phyloP scores from a whole-genome alignment of 345 rosid genomes.

The Bruguiera sexangula region DNA sequence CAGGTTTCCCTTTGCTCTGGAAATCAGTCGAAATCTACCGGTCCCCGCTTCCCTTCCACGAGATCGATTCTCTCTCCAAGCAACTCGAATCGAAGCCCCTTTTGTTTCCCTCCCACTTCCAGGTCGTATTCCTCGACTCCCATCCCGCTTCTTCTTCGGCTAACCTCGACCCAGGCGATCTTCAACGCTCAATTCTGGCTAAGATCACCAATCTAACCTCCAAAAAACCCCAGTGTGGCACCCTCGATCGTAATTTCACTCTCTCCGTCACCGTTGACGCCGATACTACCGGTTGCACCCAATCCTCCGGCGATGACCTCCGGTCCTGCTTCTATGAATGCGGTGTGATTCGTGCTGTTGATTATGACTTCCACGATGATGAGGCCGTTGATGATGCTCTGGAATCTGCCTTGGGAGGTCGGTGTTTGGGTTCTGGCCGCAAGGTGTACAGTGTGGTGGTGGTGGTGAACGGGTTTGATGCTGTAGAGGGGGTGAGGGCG shows the following conservation, averaged over 20 bases:
- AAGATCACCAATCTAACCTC: constrained; percentile 43
- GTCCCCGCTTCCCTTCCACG: constrained; percentile 76
- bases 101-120: constrained; percentile 63
- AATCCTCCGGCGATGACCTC: constrained; percentile 4
- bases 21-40: constrained; percentile 93
- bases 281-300: not conserved
- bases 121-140: constrained; percentile 54
- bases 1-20: constrained; percentile 75
- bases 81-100: constrained; percentile 45
- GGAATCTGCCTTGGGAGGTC: constrained; percentile 37
- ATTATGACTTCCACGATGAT: constrained; percentile 41
- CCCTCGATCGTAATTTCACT: constrained; percentile 43
- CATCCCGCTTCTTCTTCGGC: constrained; percentile 8
- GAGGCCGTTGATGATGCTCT: constrained; percentile 55
- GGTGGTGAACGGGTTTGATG: constrained; percentile 38
- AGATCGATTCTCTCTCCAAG: constrained; percentile 53
- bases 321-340: constrained; percentile 40
- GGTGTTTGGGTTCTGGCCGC: constrained; percentile 35
- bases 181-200: constrained; percentile 40
- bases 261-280: constrained; percentile 55
- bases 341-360: constrained; percentile 39
- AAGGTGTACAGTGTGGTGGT: constrained; percentile 55
- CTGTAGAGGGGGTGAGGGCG: constrained; percentile 38
- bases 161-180: constrained; percentile 21
- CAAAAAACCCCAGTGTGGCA: constrained; percentile 43